Base-by-base conservation (phyloP, 1,284 basidiomycete genomes). In the Takashimella koratensis region DNA sequence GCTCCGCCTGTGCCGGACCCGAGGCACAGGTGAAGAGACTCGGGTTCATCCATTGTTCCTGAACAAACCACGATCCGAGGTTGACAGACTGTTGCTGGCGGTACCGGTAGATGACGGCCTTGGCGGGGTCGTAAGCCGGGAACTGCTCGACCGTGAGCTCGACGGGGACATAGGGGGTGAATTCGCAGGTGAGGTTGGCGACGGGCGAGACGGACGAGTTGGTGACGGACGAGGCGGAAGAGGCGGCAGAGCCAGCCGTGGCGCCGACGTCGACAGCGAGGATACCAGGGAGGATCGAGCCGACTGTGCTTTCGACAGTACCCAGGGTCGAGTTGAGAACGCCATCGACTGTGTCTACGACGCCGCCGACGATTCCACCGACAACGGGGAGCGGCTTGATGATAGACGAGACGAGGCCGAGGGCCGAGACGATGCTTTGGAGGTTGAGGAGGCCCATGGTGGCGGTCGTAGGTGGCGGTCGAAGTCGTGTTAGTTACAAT, bases 31-130 rank as follows among this genome's bases (percentile, higher is more conserved):
- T 67, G 67, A 88, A 88, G 27, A 87, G 61, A 42, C 84, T 84
- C 3, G 84, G 83, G 5, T 83, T 82, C 85, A 90, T 88, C 87
- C 87, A 90, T 25, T 80, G 75, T 68, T 90, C 87, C 52, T 85
- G 82, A 1, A 88, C 86, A 63, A 89, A 87, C 86, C 86, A 85
- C 4, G 83, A 84, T 3, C 85, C 85, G 3, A 86, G 68, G 65
- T 87, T 87, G 13, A 87, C 85, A 4, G 80, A 79, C 56, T 82
- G 80, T 61, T 86, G 84, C 59, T 82, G 81, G 49, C 84, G 73
- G 61, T 85, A 85, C n/a, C 84, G 80, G 62, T 79, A 84, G 12
- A 85, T 71, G 46, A 70, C 78, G 2, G 83, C 80, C 52, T 74
- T 71, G 10, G 72, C 70, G 27, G 74, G 70, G 59, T 85, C 79